Conservation (phyloP, 1,284 basidiomycete genomes). For the Leccinum huronense region DNA sequence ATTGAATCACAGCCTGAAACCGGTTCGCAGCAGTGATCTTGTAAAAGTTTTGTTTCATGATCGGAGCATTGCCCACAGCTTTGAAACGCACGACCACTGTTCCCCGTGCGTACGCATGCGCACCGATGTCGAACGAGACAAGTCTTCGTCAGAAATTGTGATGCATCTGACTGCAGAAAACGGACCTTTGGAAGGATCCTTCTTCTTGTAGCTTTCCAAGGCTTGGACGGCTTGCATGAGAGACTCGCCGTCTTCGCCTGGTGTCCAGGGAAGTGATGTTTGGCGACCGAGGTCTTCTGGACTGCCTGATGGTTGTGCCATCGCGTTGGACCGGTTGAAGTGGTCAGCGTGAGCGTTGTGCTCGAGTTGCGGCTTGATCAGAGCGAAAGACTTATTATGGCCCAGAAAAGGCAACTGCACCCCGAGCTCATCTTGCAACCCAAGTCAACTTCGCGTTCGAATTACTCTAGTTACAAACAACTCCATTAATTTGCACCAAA, state of each 20-base stretch:
- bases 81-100: conserved; percentile 97
- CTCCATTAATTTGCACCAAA: background rate
- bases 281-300: conserved; percentile 46
- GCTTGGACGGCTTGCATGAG: conserved; percentile 63
- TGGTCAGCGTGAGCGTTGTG: conserved; percentile 10
- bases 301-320: conserved; percentile 37
- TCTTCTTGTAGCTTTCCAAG: conserved; percentile 81
- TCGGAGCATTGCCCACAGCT: conserved; percentile 96
- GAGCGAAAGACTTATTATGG: background rate
- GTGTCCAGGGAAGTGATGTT: conserved; percentile 45
- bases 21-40: conserved; percentile 94
- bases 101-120: background rate
- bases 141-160: background rate
- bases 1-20: conserved; percentile 95
- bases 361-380: background rate
- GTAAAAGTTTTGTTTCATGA: conserved; percentile 99
- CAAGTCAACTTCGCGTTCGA: background rate
- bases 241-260: conserved; percentile 42
- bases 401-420: conserved; percentile 17
- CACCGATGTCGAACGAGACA: conserved; percentile 1
- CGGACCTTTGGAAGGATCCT: conserved; percentile 79
- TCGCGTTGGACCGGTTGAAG: conserved; percentile 20
- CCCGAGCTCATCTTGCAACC: too few relatives aligned
- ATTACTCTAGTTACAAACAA: background rate
- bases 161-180: conserved; percentile 2